Evolutionary conservation across 345 rosid species (phyloP).

Genomic region (Eucalyptus microcorys): DNA sequence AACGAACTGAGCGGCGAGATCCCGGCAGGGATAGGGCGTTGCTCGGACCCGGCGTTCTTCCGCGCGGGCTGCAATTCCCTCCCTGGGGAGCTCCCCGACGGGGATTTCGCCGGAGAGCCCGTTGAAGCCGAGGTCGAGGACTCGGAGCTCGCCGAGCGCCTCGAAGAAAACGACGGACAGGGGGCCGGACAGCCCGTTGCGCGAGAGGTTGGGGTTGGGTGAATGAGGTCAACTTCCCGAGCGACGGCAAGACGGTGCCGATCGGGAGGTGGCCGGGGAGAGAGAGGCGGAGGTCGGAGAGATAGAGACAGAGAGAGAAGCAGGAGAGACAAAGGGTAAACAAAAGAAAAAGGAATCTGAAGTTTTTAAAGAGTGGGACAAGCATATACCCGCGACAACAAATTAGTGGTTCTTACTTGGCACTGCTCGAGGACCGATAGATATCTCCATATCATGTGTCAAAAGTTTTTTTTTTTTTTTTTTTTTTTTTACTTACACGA

Average conservation of each 20-base stretch:
- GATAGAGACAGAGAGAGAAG: neutral
- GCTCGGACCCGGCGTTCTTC: slow-evolving; percentile 27
- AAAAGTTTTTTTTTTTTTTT: too few relatives aligned
- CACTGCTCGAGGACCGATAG: neutral
- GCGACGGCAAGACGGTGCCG: neutral
- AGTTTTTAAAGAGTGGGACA: neutral
- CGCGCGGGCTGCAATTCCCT: slow-evolving; percentile 49
- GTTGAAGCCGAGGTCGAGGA: slow-evolving; percentile 68
- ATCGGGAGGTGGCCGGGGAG: neutral
- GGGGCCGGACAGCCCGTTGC: slow-evolving; percentile 37
- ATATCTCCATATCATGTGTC: too few relatives aligned
- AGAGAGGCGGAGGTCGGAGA: neutral
- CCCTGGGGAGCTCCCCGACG: too few relatives aligned
- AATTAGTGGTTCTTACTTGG: neutral
- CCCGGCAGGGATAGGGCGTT: slow-evolving; percentile 31
- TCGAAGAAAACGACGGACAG: slow-evolving; percentile 38
- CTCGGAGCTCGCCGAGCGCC: slow-evolving; percentile 23
- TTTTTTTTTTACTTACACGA: neutral
- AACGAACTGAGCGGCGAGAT: slow-evolving; percentile 35
- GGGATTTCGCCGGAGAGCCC: slow-evolving; percentile 40
- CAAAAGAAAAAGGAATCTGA: neutral
- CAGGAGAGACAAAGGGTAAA: neutral
- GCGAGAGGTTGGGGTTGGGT: slow-evolving; percentile 38
- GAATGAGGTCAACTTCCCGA: neutral
- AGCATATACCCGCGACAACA: neutral